Base-by-base conservation (phyloP, 2,329 filamentous ascomycete genomes). In the Colletotrichum lini region DNA sequence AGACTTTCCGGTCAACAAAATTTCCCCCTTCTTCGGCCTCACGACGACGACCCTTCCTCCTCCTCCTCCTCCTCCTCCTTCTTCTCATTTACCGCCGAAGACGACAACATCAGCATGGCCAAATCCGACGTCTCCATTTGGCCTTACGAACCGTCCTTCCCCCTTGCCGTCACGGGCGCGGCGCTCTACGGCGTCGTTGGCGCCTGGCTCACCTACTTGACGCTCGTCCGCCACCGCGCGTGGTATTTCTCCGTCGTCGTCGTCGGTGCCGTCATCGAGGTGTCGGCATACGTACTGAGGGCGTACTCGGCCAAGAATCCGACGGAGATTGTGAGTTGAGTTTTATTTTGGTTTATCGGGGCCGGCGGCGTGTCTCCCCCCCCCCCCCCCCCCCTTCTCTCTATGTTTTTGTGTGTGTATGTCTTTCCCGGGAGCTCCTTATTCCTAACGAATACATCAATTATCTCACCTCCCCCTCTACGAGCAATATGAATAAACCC, bases 231-330 rank as follows among this genome's bases (percentile, higher is more conserved):
- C 44, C 81, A 85, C 58, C 78, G 80, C 18, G 80, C 81, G 2
- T 82, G 80, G 75, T 86, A 81, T 77, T 86, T 86, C 72, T 76
- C 82, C 45, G 81, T 76, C 13, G 80, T 85, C 0, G 80, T 84
- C 3, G 77, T 86, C 54, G 84, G 83, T 9, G 80, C n/a, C n/a
- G 45, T 23, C n/a, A 5, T 85, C 47, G 84, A 86, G 73, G 81
- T 86, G 2, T 80, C 74, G 3, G 84, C 81, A 3, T 87, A 86
- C 73, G 77, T 76, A 23, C 72, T 81, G 23, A 80, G 84, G 18
- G 77, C 78, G 16, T 80, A 81, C 53, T 84, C 81, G 18, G 76
- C 80, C 47, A 79, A 80, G 65, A 73, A 81, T 44, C 78, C 78
- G 26, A 74, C 76, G 8, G 74, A 80, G 6, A 77, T 86, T 47